A percentile compares a stretch with the other conserved stretches of the same genome.
These are phyloP conservation scores for Obelidium mucronatum DNA, from an alignment of 192 early-diverging fungal genomes.

Conservation along the genomic window DNA sequence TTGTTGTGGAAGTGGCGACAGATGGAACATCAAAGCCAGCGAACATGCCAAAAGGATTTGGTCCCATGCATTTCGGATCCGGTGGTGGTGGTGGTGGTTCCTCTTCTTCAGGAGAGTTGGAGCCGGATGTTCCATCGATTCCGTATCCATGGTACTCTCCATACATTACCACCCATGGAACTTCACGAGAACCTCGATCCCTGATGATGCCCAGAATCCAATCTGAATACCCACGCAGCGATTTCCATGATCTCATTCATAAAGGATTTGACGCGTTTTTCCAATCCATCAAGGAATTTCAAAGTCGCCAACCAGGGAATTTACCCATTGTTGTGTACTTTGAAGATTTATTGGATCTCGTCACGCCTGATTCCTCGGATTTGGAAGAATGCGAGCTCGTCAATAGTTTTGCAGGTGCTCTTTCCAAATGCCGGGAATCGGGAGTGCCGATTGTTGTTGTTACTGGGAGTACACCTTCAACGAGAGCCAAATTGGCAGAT, in stretches of 20 bases:
- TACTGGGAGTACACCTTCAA: conserved; percentile 11
- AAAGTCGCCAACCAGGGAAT: not conserved
- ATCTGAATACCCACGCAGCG: conserved; percentile 11
- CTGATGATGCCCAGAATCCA: conserved; percentile 16
- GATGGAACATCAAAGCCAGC: not conserved
- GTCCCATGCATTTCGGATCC: too few species aligned
- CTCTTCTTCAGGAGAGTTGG: not conserved
- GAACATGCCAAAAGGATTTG: too few species aligned
- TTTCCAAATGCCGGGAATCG: not conserved
- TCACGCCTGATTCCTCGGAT: not conserved
- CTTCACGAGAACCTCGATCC: not conserved
- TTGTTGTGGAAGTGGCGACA: conserved; percentile 3
- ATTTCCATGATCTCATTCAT: conserved; percentile 10
- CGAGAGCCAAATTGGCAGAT: not conserved
- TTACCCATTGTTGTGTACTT: conserved; percentile 3
- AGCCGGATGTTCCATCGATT: not conserved
- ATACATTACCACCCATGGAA: not conserved
- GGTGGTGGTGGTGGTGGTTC: not conserved
- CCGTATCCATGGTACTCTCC: conserved; percentile 18
- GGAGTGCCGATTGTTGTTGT: conserved; percentile 10
- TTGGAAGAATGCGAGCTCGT: not conserved
- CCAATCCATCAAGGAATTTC: not conserved
- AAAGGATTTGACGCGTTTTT: conserved; percentile 11
- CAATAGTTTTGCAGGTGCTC: conserved; percentile 16
- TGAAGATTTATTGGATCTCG: conserved; percentile 17